Percentiles rank a stretch among this genome's conserved stretches.
Evolutionary conservation across 345 rosid species (phyloP).

Genomic region (Rhodomyrtus tomentosa): DNA sequence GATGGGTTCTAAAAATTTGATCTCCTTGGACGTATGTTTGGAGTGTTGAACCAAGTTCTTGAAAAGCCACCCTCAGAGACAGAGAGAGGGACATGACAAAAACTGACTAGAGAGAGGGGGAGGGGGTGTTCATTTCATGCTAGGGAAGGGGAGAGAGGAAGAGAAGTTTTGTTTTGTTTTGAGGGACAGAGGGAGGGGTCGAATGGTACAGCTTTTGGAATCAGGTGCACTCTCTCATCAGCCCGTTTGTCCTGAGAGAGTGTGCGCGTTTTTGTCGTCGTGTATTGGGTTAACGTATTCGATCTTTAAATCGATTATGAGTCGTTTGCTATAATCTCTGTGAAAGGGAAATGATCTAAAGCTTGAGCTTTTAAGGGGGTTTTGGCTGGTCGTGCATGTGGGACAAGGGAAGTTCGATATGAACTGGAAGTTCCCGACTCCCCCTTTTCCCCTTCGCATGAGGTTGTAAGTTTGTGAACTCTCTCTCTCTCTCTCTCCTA

Average conservation of each 20-base stretch:
- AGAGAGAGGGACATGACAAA: constrained; percentile 34
- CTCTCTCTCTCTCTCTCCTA: background rate
- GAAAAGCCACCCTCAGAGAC: background rate
- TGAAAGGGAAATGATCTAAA: background rate
- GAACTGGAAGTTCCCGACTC: constrained; percentile 57
- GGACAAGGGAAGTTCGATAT: constrained; percentile 42
- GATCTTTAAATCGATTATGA: background rate
- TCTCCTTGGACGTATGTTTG: background rate
- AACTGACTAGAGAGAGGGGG: constrained; percentile 26
- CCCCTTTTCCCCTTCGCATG: constrained; percentile 23
- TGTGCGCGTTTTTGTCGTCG: background rate
- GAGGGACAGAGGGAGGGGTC: constrained; percentile 16
- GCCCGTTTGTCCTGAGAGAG: constrained; percentile 50
- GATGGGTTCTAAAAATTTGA: constrained; percentile 28
- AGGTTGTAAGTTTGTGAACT: constrained; percentile 7
- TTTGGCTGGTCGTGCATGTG: background rate
- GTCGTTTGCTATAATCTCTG: background rate
- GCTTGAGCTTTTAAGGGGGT: background rate
- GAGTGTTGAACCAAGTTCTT: background rate
- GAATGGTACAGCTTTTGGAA: constrained; percentile 58
- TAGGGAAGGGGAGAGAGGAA: constrained; percentile 14
- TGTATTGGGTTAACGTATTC: background rate
- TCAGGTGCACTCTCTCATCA: constrained; percentile 36
- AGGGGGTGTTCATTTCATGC: background rate
- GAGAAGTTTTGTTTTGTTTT: constrained; percentile 37